Evolutionary conservation across 1,284 basidiomycete species (phyloP).

Genomic region (Sporisorium iseilematis-ciliati): DNA sequence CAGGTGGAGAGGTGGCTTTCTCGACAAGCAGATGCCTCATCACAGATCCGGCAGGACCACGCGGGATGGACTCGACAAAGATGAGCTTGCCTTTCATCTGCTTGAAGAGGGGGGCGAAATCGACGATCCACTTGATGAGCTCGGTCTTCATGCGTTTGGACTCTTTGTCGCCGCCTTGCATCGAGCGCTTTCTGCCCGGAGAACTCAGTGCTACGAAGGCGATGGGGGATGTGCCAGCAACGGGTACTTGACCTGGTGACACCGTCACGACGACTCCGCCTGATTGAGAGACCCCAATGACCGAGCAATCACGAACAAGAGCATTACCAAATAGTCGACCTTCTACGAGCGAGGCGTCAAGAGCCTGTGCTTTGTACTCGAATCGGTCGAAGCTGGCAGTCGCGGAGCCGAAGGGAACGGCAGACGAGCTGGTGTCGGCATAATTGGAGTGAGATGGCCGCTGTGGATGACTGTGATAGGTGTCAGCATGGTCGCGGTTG

Average conservation of each 20-base stretch:
- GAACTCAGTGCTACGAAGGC: constrained; percentile 42
- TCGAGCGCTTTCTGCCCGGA: constrained; percentile 30
- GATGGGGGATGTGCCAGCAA: constrained; percentile 15
- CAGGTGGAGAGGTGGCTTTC: constrained; percentile 30
- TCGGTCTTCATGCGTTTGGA: constrained; percentile 44
- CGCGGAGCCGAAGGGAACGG: constrained; percentile 8
- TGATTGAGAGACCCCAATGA: constrained; percentile 33
- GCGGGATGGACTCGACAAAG: constrained; percentile 44
- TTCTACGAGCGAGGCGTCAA: constrained; percentile 29
- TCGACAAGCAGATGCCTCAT: constrained; percentile 31
- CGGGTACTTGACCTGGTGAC: not conserved
- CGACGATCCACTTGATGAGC: constrained; percentile 40
- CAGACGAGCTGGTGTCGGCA: not conserved
- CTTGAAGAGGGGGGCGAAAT: constrained; percentile 37
- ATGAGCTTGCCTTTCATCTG: constrained; percentile 42
- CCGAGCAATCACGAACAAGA: constrained; percentile 45
- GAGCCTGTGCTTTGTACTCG: constrained; percentile 21
- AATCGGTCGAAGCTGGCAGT: constrained; percentile 21
- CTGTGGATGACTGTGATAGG: constrained; percentile 8
- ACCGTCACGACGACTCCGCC: constrained; percentile 20
- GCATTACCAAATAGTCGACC: constrained; percentile 20
- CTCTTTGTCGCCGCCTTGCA: constrained; percentile 47
- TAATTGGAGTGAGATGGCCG: not conserved
- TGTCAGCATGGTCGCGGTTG: constrained; percentile 11
- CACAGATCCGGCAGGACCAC: constrained; percentile 13